Evolutionary conservation across 2,329 filamentous ascomycete species (phyloP).

Genomic region (Thielaviopsis euricoi): DNA sequence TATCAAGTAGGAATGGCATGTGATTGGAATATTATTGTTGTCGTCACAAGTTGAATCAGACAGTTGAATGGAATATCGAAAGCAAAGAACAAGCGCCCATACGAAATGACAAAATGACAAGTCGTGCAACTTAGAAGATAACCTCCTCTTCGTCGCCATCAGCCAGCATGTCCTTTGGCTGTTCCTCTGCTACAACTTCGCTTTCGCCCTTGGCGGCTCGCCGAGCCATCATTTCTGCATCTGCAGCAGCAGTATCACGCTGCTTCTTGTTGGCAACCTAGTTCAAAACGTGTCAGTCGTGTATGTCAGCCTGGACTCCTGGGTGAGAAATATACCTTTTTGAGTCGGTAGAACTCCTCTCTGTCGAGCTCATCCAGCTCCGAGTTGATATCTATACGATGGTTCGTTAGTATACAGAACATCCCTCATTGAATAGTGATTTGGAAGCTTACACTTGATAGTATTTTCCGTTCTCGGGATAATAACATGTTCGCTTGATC

Average conservation of each 20-base stretch:
- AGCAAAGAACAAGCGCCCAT: not conserved
- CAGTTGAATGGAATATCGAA: not conserved
- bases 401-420: not conserved
- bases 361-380: conserved; percentile 93
- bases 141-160: conserved; percentile 69
- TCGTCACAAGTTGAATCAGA: not conserved
- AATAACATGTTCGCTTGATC: conserved; percentile 66
- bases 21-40: not conserved
- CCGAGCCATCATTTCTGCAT: conserved; percentile 61
- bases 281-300: not conserved
- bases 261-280: conserved; percentile 69
- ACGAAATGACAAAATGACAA: not conserved
- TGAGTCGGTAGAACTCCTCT: conserved; percentile 94
- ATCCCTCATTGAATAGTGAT: not conserved
- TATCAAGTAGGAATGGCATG: too few relatives aligned
- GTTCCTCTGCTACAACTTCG: conserved; percentile 25
- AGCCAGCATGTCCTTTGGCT: conserved; percentile 49
- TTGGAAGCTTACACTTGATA: conserved; percentile 71
- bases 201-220: conserved; percentile 32
- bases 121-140: conserved; percentile 45
- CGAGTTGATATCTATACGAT: conserved; percentile 70
- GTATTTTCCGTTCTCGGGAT: conserved; percentile 97
- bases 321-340: conserved; percentile 41
- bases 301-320: not conserved
- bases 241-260: conserved; percentile 52